Base-by-base conservation (phyloP, 2,329 filamentous ascomycete species). In the Penicillium brasilianum region DNA sequence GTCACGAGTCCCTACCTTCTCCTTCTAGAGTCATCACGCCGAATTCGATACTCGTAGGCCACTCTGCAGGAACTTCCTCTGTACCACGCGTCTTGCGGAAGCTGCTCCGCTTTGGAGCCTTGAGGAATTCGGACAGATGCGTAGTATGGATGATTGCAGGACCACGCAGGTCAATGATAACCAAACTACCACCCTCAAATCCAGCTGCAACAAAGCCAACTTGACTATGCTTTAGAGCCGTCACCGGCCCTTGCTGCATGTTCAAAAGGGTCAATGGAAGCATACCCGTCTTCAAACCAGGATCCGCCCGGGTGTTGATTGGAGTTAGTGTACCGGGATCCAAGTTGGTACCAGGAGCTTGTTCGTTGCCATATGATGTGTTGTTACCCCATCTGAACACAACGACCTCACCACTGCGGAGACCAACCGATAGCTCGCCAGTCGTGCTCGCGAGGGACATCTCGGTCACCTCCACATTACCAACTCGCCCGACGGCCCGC, bases 301-400 rank as follows among this genome's bases (percentile, higher is more conserved):
- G 85, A 67, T 97, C 93, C 4, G 88, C 85, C 59, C 93, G 85
- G 13, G 88, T 84, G 28, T 84, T 85, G 61, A 97, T 91, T 69
- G 92, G 87, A 3, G 89, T 90, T 60, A 97, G 79, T 1, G 84
- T 86, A n/a, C 88, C 90, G 0, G 88, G 85, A 14, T 87, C 88
- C 16, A 85, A 81, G 66, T 85, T 85, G 60, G 78, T 68, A 28
- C 81, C 82, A 58, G 85, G 59, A 57, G 81, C 80, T 14, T 83
- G 77, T 46, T 91, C 88, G 61, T 85, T 83, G 13, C 92, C 92
- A 64, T 85, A 87, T 61, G 86, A 86, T 59, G 86, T 84, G 74
- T 98, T 98, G 30, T 82, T 82, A n/a, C 89, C 92, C 92, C 94
- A 98, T 66, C 91, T 85, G 73, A 94, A 98, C 14, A 98, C 81